Evolutionary conservation across 768 basidiomycete genomes (phyloP), one percentile per base, ranked within the genome.

Genomic region (Russula emetica): DNA sequence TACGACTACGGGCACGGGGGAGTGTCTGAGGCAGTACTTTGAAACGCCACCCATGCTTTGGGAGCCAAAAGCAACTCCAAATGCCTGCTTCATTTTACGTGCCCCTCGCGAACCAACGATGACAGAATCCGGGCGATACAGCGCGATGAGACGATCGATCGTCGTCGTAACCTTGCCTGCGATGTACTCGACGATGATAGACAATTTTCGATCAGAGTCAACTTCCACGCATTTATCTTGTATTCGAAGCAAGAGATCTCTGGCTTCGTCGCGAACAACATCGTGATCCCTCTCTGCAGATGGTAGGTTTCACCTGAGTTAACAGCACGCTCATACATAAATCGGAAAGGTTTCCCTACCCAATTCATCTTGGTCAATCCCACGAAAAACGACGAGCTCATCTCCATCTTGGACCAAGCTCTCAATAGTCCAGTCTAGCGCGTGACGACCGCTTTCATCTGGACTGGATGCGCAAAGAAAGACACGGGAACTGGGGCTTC

Each of bases 1-100:
- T 57, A 98, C 96, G 66, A 98, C 94, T 69, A 97, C 91, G 2
- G 96, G 96, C 0, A 99, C 93, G 1, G 96, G 94, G 0, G 93
- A 94, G 71, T 92, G 94, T 20, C 90, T 88, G 49, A 97, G 83
- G 66, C 90, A 92, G 72, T 92, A 85, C 73, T 80, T 79, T 0
- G 81, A 82, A 8, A 88, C 84, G 26, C 83, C 84, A 14, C 87
- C 88, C 69, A 89, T 82, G 14, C 78, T 84, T 52, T 79, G 78
- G 55, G 78, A 75, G 13, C 78, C 77, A 55, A 83, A 72, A 22
- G 78, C 84, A 34, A 73, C 82, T 56, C 78, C 84, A 78, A 77
- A 82, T 36, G 77, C 76, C 63, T 83, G 82, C 67, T 84, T 77
- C 64, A 82, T 77, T 30, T 80, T 78, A 51, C 82, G 77, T 64